Conservation (phyloP, 495 filamentous ascomycete species). For the Annulohypoxylon maeteangense region DNA sequence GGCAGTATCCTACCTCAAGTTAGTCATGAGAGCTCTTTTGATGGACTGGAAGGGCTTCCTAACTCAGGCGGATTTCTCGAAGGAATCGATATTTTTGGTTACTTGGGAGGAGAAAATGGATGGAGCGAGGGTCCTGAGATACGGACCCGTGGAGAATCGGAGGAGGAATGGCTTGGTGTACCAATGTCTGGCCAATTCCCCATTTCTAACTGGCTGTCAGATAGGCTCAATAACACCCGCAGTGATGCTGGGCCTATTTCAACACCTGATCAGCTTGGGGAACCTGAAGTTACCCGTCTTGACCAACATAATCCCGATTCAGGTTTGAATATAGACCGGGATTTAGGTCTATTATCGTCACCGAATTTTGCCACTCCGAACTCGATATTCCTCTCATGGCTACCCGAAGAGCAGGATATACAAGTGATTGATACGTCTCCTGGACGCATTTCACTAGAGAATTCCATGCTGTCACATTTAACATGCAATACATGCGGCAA, state of each 20-base stretch:
- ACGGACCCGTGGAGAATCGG: background rate
- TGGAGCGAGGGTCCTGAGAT: background rate
- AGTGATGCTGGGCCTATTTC: background rate
- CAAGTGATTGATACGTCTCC: background rate
- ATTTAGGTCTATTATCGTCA: background rate
- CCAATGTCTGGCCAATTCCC: slow-evolving; percentile 20
- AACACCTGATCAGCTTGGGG: background rate
- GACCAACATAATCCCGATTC: background rate
- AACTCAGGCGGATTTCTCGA: background rate
- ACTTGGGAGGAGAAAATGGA: slow-evolving; percentile 3
- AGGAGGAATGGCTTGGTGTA: slow-evolving; percentile 2
- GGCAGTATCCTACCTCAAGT: background rate
- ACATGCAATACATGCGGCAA: background rate
- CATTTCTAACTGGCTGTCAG: slow-evolving; percentile 16
- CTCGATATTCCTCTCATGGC: background rate
- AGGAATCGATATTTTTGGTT: slow-evolving; percentile 23
- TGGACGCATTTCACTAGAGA: slow-evolving; percentile 1
- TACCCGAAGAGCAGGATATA: slow-evolving; percentile 3
- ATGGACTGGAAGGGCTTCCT: slow-evolving; percentile 22
- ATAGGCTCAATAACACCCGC: background rate
- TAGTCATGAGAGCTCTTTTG: slow-evolving; percentile 24
- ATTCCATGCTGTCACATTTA: background rate
- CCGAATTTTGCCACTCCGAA: background rate
- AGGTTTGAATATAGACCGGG: background rate
- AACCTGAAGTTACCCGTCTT: background rate